Percentiles rank a stretch among this genome's conserved stretches.
phyloP scores from a whole-genome alignment of 2,329 filamentous ascomycete species.

The Aspergillus aculeatus region DNA sequence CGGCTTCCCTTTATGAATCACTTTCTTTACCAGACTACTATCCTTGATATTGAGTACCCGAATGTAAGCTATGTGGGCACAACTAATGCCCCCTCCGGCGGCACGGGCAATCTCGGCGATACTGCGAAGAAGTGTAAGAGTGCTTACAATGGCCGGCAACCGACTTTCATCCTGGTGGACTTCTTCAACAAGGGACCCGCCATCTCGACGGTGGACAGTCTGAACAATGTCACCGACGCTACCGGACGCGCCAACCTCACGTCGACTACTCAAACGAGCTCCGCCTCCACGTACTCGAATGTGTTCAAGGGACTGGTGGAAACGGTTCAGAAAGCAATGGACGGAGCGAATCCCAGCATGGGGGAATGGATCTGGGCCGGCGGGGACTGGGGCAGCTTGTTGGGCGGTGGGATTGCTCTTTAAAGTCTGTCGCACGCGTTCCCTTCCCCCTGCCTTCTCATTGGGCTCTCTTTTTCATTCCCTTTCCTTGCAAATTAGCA shows the following conservation, averaged over 20 bases:
- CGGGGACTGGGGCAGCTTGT: conserved; percentile 41
- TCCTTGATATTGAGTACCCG: conserved; percentile 59
- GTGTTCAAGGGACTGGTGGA: conserved; percentile 40
- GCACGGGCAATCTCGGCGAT: conserved; percentile 52
- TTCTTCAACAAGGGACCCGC: conserved; percentile 73
- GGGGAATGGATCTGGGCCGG: conserved; percentile 48
- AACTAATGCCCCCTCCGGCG: conserved; percentile 64
- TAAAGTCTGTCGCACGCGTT: conserved; percentile 14
- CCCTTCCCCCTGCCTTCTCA: neutral
- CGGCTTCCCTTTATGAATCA: conserved; percentile 76
- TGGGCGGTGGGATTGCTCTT: conserved; percentile 41
- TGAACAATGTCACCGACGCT: conserved; percentile 58
- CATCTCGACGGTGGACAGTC: conserved; percentile 64
- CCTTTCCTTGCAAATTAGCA: neutral
- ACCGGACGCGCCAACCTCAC: conserved; percentile 44
- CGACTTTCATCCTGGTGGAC: conserved; percentile 76
- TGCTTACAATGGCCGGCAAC: conserved; percentile 58
- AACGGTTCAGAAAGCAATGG: conserved; percentile 37
- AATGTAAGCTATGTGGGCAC: conserved; percentile 59
- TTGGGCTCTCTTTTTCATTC: neutral
- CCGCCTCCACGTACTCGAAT: conserved; percentile 31
- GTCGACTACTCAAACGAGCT: conserved; percentile 25
- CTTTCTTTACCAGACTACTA: conserved; percentile 63
- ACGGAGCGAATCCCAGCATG: conserved; percentile 38
- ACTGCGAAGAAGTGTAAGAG: conserved; percentile 53